Percentiles rank a stretch among this genome's conserved stretches.
These are phyloP conservation scores for Fusarium bactridioides DNA, from an alignment of 2,329 filamentous ascomycete species.

Conservation along the genomic window DNA sequence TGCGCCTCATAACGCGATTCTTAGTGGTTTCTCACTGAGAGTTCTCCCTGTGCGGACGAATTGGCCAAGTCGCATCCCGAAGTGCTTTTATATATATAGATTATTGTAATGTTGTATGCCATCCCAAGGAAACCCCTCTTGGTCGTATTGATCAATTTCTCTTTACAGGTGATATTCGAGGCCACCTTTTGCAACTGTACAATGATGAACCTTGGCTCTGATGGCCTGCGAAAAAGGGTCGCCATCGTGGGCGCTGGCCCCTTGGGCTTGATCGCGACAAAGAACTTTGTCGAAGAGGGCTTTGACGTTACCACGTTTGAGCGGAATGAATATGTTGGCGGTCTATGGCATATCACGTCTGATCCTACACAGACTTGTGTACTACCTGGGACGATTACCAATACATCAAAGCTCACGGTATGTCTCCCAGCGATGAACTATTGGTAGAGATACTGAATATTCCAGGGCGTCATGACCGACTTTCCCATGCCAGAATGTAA, in stretches of 20 bases:
- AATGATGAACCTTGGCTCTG: neutral
- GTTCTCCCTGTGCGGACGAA: neutral
- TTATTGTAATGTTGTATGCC: neutral
- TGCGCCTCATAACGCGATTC: no score
- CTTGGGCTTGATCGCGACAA: neutral
- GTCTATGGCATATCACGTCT: neutral
- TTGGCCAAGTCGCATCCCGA: neutral
- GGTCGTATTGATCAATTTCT: neutral
- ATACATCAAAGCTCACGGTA: neutral
- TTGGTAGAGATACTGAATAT: rapidly evolving
- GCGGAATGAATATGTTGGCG: neutral
- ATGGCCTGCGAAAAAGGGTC: neutral
- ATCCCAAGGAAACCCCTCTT: neutral
- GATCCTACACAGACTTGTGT: neutral
- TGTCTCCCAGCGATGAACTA: rapidly evolving
- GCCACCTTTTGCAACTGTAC: neutral
- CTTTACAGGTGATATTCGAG: neutral
- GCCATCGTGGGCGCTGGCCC: neutral
- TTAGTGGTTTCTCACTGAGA: neutral
- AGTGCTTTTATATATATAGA: neutral
- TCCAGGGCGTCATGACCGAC: neutral
- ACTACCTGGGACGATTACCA: neutral
- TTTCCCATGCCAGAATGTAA: conserved; percentile 12
- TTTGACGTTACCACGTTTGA: neutral
- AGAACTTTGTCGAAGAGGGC: conserved; percentile 1